Percentiles rank a stretch among this genome's conserved stretches.
Evolutionary conservation across 2,329 filamentous ascomycete genomes (phyloP).

Genomic region (Sclerotinia nivalis): DNA sequence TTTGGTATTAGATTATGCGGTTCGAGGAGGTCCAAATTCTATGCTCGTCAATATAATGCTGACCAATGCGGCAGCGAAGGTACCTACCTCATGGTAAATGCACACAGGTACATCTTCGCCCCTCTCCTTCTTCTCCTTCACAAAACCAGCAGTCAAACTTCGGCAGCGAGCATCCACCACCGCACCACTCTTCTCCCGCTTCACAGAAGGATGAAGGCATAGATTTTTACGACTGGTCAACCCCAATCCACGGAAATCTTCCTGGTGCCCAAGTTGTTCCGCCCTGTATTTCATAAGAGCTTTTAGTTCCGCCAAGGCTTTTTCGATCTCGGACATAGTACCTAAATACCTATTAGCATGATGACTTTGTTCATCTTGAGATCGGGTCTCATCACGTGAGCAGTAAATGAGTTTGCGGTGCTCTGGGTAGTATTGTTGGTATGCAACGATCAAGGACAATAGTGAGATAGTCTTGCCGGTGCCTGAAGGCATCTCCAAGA

Average conservation of each 20-base stretch:
- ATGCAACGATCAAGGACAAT: conserved; percentile 91
- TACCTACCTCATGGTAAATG: conserved; percentile 83
- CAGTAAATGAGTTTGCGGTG: conserved; percentile 97
- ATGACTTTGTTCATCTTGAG: not conserved
- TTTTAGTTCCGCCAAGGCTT: conserved; percentile 88
- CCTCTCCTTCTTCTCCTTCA: conserved; percentile 94
- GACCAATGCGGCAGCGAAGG: not conserved
- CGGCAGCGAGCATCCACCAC: conserved; percentile 95
- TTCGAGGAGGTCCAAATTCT: conserved; percentile 92
- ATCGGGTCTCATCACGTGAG: conserved; percentile 61
- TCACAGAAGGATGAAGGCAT: conserved; percentile 93
- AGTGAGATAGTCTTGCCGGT: conserved; percentile 97
- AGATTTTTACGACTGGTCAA: conserved; percentile 96
- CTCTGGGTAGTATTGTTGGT: conserved; percentile 91
- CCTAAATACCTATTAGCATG: conserved; percentile 44
- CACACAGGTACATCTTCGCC: conserved; percentile 94
- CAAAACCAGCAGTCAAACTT: conserved; percentile 92
- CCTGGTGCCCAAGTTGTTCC: conserved; percentile 82
- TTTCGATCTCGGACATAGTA: conserved; percentile 99
- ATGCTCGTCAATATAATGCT: conserved; percentile 19
- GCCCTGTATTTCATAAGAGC: conserved; percentile 92
- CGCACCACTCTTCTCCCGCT: conserved; percentile 90
- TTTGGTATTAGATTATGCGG: conserved; percentile 93
- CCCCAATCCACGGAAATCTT: conserved; percentile 91
- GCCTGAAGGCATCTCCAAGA: conserved; percentile 97